Base-by-base conservation (phyloP, 2,329 filamentous ascomycete genomes). In the Leptodontidium sp. region DNA sequence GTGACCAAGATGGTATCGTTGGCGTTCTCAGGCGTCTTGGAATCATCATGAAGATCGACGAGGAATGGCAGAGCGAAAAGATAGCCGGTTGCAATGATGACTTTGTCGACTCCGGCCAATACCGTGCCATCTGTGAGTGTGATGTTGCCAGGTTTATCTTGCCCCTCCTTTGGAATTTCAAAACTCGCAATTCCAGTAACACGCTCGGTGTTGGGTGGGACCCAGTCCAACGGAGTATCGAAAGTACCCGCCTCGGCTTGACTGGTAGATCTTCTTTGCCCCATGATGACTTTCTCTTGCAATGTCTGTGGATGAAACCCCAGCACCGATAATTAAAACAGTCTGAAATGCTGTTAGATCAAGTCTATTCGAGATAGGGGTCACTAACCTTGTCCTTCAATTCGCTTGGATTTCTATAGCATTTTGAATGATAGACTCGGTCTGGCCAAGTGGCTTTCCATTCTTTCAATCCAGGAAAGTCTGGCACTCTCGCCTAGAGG, bases 61-160 rank as follows among this genome's bases (percentile, higher is more conserved):
- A 93, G 80, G 72, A 92, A 93, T 0, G 91, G 90, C 17, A 90
- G 85, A 0, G 87, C 87, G 15, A 88, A 87, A 73, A 90, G 86
- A 74, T 93, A 93, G 0, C 91, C 91, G 0, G 91, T 93, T 17
- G 86, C 88, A 5, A 93, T 75, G 24, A 93, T 83, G 0, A 93
- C 83, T 17, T 82, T 80, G 73, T 93, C 85, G 45, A 93, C 87
- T 11, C 84, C 81, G 24, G 80, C 80, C 0, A 93, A 74, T 0
- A 79, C 79, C 0, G 79, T 73, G 0, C 88, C 89, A 29, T 88
- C 84, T 53, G 81, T 83, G 0, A 93, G 79, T 0, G 83, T 80
- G 0, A 89, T 78, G 0, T 77, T 82, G 0, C 85, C 83, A 0
- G 86, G 86, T 9, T 89, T 83, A 0, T 82, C 74, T 0, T 69